A percentile compares a stretch with the other conserved stretches of the same genome.
Conservation (phyloP, 2,329 filamentous ascomycete genomes). For the Chaetomium olivaceum region DNA sequence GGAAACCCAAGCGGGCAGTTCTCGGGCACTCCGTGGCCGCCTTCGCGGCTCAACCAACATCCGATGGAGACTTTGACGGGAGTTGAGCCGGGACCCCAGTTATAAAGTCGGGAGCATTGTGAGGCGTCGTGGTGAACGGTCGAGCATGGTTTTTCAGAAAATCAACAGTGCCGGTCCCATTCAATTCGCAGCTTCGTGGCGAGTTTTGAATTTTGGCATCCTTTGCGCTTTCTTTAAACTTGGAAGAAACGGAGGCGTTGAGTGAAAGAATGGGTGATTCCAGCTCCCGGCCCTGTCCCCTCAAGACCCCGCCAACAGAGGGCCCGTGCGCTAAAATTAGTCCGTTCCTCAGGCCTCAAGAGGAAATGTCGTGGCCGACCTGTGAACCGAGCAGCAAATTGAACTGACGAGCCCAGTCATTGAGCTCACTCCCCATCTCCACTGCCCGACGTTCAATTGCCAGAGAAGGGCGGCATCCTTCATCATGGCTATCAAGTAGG, state of each 20-base stretch:
- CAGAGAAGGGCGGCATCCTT: constrained; percentile 23
- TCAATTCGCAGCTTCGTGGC: neutral
- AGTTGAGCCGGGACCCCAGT: neutral
- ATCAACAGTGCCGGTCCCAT: neutral
- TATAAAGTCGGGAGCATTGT: neutral
- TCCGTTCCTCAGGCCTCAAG: constrained; percentile 25
- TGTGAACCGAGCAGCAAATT: constrained; percentile 10
- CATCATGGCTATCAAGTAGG: constrained; percentile 56
- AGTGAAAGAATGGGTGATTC: neutral
- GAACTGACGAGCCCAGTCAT: neutral
- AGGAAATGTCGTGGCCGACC: constrained; percentile 32
- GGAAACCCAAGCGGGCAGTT: constrained; percentile 7
- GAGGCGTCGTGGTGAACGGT: neutral
- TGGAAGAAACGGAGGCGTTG: neutral
- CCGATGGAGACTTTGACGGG: constrained; percentile 8
- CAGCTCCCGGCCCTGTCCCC: neutral
- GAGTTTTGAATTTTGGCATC: neutral
- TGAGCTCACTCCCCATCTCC: constrained; percentile 9
- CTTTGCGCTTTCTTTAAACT: neutral
- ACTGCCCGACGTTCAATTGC: constrained; percentile 12
- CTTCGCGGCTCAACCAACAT: constrained; percentile 3
- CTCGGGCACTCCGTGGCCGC: neutral
- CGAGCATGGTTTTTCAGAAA: neutral
- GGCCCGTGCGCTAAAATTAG: constrained; percentile 14
- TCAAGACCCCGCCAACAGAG: neutral